phyloP scores from a whole-genome alignment of 2,329 filamentous ascomycete genomes.

The Cyphellophora attinorum region DNA sequence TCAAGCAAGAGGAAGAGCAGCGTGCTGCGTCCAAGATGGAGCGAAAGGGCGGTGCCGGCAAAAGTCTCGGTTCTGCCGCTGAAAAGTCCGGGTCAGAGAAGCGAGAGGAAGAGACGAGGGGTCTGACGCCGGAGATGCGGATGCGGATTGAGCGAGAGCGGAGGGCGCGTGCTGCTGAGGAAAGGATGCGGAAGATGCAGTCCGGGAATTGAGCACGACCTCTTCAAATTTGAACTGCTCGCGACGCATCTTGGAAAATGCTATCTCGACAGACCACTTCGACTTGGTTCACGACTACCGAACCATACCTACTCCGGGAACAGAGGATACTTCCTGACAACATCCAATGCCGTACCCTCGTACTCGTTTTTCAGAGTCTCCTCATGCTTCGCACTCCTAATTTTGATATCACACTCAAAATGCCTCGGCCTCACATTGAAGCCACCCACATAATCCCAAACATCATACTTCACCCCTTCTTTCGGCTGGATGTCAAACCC shows the following conservation, averaged over 20 bases:
- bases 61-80: conserved; percentile 44
- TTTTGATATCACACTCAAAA: conserved; percentile 11
- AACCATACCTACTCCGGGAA: conserved; percentile 16
- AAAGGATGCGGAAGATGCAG: conserved; percentile 64
- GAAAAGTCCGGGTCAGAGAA: conserved; percentile 70
- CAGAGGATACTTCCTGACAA: conserved; percentile 10
- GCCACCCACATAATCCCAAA: conserved; percentile 13
- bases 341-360: conserved; percentile 7
- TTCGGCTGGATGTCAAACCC: conserved; percentile 9
- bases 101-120: conserved; percentile 73
- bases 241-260: too few relatives aligned
- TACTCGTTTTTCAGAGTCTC: conserved; percentile 7
- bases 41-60: conserved; percentile 41
- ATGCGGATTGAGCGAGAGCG: conserved; percentile 77
- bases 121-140: conserved; percentile 79
- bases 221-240: too few relatives aligned
- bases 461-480: conserved; percentile 12
- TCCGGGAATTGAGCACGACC: conserved; percentile 10
- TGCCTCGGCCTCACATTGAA: conserved; percentile 13
- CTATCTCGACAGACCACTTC: too few relatives aligned
- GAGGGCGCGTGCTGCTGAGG: conserved; percentile 83
- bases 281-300: too few relatives aligned
- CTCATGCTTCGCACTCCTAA: conserved; percentile 6
- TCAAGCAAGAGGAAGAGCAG: conserved; percentile 53
- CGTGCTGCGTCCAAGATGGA: conserved; percentile 29